phyloP scores from a whole-genome alignment of 352 stramenopile species.

The Aphanomyces cochlioides region DNA sequence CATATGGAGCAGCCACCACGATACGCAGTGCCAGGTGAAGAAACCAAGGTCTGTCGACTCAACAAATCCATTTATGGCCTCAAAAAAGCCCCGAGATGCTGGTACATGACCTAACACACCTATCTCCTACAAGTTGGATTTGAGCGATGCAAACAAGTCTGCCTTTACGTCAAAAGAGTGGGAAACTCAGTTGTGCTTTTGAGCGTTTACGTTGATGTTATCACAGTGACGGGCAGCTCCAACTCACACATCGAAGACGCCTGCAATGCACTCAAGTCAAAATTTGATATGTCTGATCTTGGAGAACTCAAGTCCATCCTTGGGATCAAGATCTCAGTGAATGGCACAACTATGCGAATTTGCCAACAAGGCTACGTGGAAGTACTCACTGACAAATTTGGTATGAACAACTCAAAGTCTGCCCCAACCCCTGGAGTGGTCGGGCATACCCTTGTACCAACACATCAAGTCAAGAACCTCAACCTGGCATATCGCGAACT shows the following conservation, averaged over 20 bases:
- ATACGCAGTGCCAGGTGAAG: constrained; percentile 19
- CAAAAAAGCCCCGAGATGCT: constrained; percentile 38
- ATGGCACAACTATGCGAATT: background rate
- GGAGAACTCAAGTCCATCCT: constrained; percentile 26
- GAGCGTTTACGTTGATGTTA: constrained; percentile 29
- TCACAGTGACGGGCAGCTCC: constrained; percentile 5
- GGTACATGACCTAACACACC: constrained; percentile 33
- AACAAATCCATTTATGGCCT: constrained; percentile 38
- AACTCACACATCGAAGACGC: background rate
- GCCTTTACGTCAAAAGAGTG: constrained; percentile 28
- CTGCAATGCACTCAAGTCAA: constrained; percentile 18
- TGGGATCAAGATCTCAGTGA: constrained; percentile 7
- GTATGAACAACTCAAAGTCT: background rate
- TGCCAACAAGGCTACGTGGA: constrained; percentile 17
- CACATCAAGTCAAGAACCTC: constrained; percentile 19
- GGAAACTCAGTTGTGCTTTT: constrained; percentile 13
- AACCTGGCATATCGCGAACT: constrained; percentile 28
- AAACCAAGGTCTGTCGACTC: constrained; percentile 34
- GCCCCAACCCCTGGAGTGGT: background rate
- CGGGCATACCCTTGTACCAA: background rate
- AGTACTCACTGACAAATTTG: constrained; percentile 22
- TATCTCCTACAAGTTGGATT: constrained; percentile 24
- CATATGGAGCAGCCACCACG: constrained; percentile 29
- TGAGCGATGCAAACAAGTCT: background rate
- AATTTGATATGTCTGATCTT: constrained; percentile 24